These are phyloP conservation scores for Bryum argenteum DNA, from an alignment of 225 moss, liverwort and hornwort genomes.

Conservation along the genomic window DNA sequence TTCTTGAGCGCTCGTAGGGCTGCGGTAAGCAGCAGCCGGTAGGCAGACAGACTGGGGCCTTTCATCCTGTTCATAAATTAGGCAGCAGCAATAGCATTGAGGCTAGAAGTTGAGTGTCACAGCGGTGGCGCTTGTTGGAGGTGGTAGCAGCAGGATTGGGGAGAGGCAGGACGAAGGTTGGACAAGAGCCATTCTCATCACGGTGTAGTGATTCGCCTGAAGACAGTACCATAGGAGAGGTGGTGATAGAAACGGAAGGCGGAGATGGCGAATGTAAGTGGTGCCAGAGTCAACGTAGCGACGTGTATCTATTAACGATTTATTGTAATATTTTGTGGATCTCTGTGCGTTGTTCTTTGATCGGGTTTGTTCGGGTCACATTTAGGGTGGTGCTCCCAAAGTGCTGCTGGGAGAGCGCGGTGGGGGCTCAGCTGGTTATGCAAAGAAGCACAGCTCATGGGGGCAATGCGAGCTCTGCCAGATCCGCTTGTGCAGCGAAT, in stretches of 20 bases:
- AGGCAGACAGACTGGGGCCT: slow-evolving; percentile 6
- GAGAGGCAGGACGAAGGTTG: slow-evolving; percentile 17
- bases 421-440: too few relatives aligned
- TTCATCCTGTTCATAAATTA: slow-evolving; percentile 45
- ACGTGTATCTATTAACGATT: slow-evolving; percentile 37
- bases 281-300: slow-evolving; percentile 23
- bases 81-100: slow-evolving; percentile 29
- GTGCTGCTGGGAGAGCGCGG: too few relatives aligned
- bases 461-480: too few relatives aligned
- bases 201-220: slow-evolving; percentile 10
- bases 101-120: slow-evolving; percentile 31
- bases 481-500: too few relatives aligned
- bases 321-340: slow-evolving; percentile 25
- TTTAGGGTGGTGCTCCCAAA: not conserved
- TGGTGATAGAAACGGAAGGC: slow-evolving; percentile 29
- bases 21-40: slow-evolving; percentile 30
- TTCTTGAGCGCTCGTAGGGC: slow-evolving; percentile 41
- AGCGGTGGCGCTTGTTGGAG: slow-evolving; percentile 30
- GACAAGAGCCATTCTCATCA: slow-evolving; percentile 31
- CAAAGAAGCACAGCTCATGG: too few relatives aligned
- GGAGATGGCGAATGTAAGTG: slow-evolving; percentile 34
- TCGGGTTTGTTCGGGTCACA: not conserved
- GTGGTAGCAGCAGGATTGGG: slow-evolving; percentile 17
- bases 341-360: slow-evolving; percentile 11
- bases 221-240: slow-evolving; percentile 20